These are phyloP conservation scores for Tetracentron sinense DNA, from an alignment of 164 flowering plant genomes.

Conservation along the genomic window DNA sequence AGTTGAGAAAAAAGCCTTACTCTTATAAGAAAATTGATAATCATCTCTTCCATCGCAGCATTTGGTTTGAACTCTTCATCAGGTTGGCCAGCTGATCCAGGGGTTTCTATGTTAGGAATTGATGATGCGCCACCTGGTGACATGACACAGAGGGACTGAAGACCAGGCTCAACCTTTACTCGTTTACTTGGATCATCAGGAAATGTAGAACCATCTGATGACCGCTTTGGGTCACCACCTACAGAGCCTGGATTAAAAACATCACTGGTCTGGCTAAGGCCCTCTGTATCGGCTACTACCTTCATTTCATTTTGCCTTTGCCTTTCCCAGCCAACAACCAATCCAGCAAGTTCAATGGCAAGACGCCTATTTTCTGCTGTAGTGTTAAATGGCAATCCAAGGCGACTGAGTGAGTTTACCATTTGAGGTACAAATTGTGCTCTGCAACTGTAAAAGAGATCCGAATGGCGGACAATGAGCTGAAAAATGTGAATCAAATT, in stretches of 20 bases:
- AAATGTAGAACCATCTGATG: constrained; percentile 59
- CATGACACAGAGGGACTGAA: constrained; percentile 82
- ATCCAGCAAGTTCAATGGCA: constrained; percentile 98
- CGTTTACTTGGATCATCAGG: constrained; percentile 86
- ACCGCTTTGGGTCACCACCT: constrained; percentile 52
- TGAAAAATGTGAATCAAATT: constrained; percentile 96
- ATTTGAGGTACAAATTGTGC: constrained; percentile 99
- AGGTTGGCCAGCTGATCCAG: constrained; percentile 82
- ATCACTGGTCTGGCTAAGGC: constrained; percentile 49
- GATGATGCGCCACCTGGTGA: constrained; percentile 93
- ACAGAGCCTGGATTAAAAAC: constrained; percentile 39
- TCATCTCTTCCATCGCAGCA: constrained; percentile 99
- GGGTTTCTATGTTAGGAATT: constrained; percentile 89
- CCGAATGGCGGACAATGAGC: constrained; percentile 98
- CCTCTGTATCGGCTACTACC: constrained; percentile 47
- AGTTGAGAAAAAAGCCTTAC: constrained; percentile 21
- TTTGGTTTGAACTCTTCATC: constrained; percentile 99
- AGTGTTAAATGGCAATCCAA: constrained; percentile 90
- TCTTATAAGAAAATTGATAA: constrained; percentile 92
- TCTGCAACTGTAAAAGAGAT: constrained; percentile 92
- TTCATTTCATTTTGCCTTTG: constrained; percentile 94
- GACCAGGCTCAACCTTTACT: constrained; percentile 93
- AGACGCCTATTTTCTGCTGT: constrained; percentile 95
- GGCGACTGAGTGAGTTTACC: constrained; percentile 97
- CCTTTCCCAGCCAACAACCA: constrained; percentile 97